phyloP scores from a whole-genome alignment of 768 basidiomycete species.

The Amanita jacksonii region DNA sequence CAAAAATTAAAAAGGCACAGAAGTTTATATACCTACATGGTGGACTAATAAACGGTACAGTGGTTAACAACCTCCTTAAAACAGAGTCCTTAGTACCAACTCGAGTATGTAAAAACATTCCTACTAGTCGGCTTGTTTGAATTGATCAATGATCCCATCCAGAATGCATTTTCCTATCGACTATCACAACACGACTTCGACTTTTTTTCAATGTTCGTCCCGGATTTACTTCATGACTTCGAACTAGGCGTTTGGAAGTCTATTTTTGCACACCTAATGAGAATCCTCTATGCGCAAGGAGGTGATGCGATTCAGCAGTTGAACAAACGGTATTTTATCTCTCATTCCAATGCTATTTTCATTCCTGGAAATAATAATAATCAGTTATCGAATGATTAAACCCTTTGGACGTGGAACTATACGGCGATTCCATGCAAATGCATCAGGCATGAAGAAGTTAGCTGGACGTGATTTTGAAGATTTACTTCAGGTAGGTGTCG shows the following conservation, averaged over 20 bases:
- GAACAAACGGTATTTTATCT: constrained; percentile 14
- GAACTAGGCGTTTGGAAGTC: too few relatives aligned
- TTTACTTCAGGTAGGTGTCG: constrained; percentile 28
- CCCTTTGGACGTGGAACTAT: constrained; percentile 21
- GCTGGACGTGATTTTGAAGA: too few relatives aligned
- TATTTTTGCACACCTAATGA: constrained; percentile 25
- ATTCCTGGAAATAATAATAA: too few relatives aligned
- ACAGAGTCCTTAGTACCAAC: too few relatives aligned
- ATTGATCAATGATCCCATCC: background rate
- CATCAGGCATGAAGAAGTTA: constrained; percentile 24
- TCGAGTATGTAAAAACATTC: too few relatives aligned
- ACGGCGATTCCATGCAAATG: too few relatives aligned
- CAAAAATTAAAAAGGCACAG: too few relatives aligned
- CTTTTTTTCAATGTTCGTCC: constrained; percentile 22
- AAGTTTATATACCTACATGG: too few relatives aligned
- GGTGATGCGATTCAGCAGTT: constrained; percentile 14
- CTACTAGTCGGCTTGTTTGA: too few relatives aligned
- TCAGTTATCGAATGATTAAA: constrained; percentile 19
- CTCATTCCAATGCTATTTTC: background rate
- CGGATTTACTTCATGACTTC: constrained; percentile 31
- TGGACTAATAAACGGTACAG: too few relatives aligned
- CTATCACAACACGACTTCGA: constrained; percentile 15
- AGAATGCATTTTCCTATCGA: constrained; percentile 24
- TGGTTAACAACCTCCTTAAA: too few relatives aligned
- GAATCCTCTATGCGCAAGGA: constrained; percentile 18